Evolutionary conservation across 306 rosid genomes (phyloP), one percentile per base, ranked within the genome.

Genomic region (Rubus parviflorus): DNA sequence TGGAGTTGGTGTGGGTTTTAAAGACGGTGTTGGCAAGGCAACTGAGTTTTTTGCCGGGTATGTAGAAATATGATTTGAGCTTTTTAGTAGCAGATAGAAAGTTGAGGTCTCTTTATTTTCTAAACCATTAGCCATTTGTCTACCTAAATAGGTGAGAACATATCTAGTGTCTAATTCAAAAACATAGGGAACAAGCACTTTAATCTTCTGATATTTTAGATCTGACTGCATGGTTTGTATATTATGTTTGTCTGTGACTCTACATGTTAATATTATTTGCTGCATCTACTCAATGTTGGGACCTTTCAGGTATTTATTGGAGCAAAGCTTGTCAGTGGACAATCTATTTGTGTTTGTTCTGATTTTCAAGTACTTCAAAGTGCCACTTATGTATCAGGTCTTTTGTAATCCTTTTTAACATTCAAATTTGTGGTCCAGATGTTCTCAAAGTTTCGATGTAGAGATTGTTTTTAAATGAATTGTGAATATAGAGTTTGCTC

Each of bases 321-420:
- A 95, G 89, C 98, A 95, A 82, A 95, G 98, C 84, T 89, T 95
- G 84, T 95, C 97, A 6, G 97, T 95, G 75, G 99, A 95, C 78
- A 92, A 95, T 75, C 89, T 95, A 63, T 95, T 90, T 81, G 92
- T 95, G 82, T 95, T 95, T 86, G 97, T 92, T 91, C 81, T 92
- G 75, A 75, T 90, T 79, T 95, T 95, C 87, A 95, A 89, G 72
- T 95, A 89, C 86, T 92, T 95, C 88, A 88, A 92, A 88, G 97
- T 95, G 83, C 99, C 97, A 54, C 56, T 72, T 41, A 76, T 72
- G 79, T 95, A 90, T 85, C 97, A 95, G 97, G 97, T 95, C 77
- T 78, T 82, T 73, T 56, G 67, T 62, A 47, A 65, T 52, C 67
- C 74, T 81, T 52, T 37, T 81, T 64, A 57, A 52, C 72, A 53